A percentile compares a stretch with the other conserved stretches of the same genome.
These are phyloP conservation scores for Talinum fruticosum DNA, from an alignment of 148 eudicot species.

Conservation along the genomic window DNA sequence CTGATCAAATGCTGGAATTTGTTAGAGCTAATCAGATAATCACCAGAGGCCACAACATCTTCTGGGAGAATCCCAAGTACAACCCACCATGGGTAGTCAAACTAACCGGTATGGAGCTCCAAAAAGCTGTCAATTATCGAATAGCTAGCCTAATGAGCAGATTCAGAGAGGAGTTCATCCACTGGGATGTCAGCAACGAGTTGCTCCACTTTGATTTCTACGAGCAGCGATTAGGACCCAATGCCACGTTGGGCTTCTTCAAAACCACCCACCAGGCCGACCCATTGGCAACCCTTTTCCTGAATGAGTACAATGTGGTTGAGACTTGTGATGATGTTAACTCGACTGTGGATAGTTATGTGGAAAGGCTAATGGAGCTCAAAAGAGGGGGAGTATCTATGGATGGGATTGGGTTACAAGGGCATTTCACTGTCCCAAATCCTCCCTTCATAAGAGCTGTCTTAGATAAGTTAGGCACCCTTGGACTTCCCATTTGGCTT, in stretches of 20 bases:
- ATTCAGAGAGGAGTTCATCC: conserved; percentile 68
- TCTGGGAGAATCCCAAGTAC: conserved; percentile 77
- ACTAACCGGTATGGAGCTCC: conserved; percentile 44
- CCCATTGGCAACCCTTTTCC: conserved; percentile 63
- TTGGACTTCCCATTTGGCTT: conserved; percentile 81
- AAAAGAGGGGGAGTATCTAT: conserved; percentile 54
- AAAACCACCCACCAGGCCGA: conserved; percentile 56
- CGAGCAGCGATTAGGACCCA: conserved; percentile 61
- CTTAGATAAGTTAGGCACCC: conserved; percentile 70
- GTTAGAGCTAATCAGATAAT: conserved; percentile 54
- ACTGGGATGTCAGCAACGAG: conserved; percentile 94
- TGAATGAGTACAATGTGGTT: conserved; percentile 89
- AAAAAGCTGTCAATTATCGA: conserved; percentile 46
- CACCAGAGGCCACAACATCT: conserved; percentile 82
- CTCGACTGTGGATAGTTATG: conserved; percentile 66
- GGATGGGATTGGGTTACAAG: conserved; percentile 84
- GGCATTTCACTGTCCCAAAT: conserved; percentile 70
- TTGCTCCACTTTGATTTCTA: conserved; percentile 77
- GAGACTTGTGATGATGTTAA: conserved; percentile 66
- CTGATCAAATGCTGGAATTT: conserved; percentile 75
- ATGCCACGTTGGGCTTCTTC: conserved; percentile 59
- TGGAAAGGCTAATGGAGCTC: conserved; percentile 53
- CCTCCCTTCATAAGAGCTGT: conserved; percentile 67
- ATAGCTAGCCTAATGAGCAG: conserved; percentile 56
- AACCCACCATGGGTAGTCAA: conserved; percentile 66